These are phyloP conservation scores for Lichtheimia ramosa DNA, from an alignment of 371 early-diverging fungal genomes.

Conservation along the genomic window DNA sequence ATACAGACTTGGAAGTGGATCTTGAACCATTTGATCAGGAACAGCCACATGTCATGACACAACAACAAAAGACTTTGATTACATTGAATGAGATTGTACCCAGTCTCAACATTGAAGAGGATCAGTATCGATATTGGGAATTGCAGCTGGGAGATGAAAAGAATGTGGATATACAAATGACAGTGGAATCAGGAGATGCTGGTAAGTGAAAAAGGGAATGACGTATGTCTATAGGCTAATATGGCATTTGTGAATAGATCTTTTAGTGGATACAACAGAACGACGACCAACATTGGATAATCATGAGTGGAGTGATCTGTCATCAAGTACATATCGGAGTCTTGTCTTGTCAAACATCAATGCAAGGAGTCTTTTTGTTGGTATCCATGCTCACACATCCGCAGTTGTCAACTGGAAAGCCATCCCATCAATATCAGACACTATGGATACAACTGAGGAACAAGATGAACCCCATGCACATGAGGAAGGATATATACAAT, in stretches of 20 bases:
- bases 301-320: constrained; percentile 38
- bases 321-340: constrained; percentile 24
- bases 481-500: constrained; percentile 50
- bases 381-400: constrained; percentile 40
- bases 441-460: constrained; percentile 1
- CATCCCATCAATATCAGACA: background rate
- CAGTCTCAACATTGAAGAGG: constrained; percentile 8
- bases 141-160: constrained; percentile 9
- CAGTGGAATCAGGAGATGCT: constrained; percentile 30
- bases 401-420: constrained; percentile 29
- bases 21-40: constrained; percentile 54
- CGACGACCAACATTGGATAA: constrained; percentile 33
- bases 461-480: constrained; percentile 29
- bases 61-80: background rate
- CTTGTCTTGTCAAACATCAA: constrained; percentile 7
- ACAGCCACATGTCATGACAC: background rate
- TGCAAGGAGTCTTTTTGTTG: constrained; percentile 23
- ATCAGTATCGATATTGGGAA: constrained; percentile 36
- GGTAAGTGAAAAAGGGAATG: constrained; percentile 19
- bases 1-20: constrained; percentile 87
- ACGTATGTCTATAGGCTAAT: background rate
- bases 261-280: constrained; percentile 24
- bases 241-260: constrained; percentile 23
- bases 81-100: constrained; percentile 1
- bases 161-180: constrained; percentile 17